Conservation (phyloP, 2,329 filamentous ascomycete genomes). For the Chaetothyriales sp. region DNA sequence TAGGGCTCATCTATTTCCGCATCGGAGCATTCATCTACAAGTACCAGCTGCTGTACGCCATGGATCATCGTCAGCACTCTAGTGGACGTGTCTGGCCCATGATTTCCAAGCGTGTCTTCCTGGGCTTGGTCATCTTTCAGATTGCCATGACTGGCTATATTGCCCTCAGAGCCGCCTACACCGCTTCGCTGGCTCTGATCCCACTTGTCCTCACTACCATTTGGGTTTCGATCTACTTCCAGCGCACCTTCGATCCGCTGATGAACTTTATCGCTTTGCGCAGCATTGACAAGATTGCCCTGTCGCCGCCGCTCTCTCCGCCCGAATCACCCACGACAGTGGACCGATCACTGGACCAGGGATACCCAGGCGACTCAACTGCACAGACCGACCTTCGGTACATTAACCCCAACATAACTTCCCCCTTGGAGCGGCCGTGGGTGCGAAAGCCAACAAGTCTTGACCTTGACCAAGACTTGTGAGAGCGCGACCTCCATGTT, state of each 20-base stretch:
- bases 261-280: slow-evolving; percentile 84
- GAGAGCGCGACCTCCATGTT: background rate
- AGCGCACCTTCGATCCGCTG: slow-evolving; percentile 66
- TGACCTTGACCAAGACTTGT: background rate
- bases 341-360: slow-evolving; percentile 29
- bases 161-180: slow-evolving; percentile 57
- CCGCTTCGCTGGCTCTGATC: slow-evolving; percentile 54
- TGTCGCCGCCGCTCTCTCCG: slow-evolving; percentile 18
- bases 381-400: slow-evolving; percentile 29
- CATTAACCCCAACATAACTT: slow-evolving; percentile 31
- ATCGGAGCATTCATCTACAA: slow-evolving; percentile 86
- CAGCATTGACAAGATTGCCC: slow-evolving; percentile 55
- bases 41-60: slow-evolving; percentile 93
- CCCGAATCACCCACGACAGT: slow-evolving; percentile 24
- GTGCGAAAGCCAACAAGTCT: slow-evolving; percentile 17
- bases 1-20: slow-evolving; percentile 62
- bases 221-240: slow-evolving; percentile 79
- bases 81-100: slow-evolving; percentile 92
- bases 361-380: slow-evolving; percentile 27
- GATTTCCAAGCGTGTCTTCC: slow-evolving; percentile 80
- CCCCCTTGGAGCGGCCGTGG: slow-evolving; percentile 31
- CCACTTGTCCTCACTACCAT: slow-evolving; percentile 67
- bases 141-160: slow-evolving; percentile 79
- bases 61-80: slow-evolving; percentile 91
- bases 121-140: slow-evolving; percentile 80